phyloP scores from a whole-genome alignment of 306 rosid genomes.

The Cucumis melo region DNA sequence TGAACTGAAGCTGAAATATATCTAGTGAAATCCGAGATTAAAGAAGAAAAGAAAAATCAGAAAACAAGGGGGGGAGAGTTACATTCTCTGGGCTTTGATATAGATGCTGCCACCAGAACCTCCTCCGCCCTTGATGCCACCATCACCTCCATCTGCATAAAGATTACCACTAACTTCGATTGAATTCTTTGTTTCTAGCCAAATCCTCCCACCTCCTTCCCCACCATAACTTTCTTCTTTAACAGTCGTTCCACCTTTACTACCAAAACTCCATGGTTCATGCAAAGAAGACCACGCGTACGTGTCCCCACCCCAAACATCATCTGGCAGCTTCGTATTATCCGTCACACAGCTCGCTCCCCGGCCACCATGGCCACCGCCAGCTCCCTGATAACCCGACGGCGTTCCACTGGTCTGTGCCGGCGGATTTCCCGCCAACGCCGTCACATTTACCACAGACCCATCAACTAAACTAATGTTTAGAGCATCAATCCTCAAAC shows the following conservation, averaged over 20 bases:
- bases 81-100: conserved; percentile 62
- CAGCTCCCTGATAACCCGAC: conserved; percentile 70
- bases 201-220: conserved; percentile 83
- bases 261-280: conserved; percentile 67
- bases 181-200: conserved; percentile 27
- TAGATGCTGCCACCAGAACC: conserved; percentile 96
- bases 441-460: conserved; percentile 43
- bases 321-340: conserved; percentile 79
- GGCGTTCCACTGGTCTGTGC: conserved; percentile 83
- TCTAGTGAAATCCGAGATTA: not conserved
- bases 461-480: conserved; percentile 24
- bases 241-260: conserved; percentile 77
- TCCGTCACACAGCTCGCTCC: conserved; percentile 85
- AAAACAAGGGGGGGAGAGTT: conserved; percentile 13
- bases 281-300: conserved; percentile 70
- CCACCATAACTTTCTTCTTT: conserved; percentile 77
- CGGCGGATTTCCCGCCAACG: conserved; percentile 71
- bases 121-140: conserved; percentile 86
- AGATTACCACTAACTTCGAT: conserved; percentile 43
- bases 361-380: conserved; percentile 93
- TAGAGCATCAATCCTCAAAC: conserved; percentile 21
- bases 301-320: conserved; percentile 94
- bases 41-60: not conserved
- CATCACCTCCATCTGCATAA: conserved; percentile 76
- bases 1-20: not conserved